Percentiles rank a stretch among this genome's conserved stretches.
phyloP scores from a whole-genome alignment of 495 filamentous ascomycete genomes.

The Pseudomonodictys pantanalensis region DNA sequence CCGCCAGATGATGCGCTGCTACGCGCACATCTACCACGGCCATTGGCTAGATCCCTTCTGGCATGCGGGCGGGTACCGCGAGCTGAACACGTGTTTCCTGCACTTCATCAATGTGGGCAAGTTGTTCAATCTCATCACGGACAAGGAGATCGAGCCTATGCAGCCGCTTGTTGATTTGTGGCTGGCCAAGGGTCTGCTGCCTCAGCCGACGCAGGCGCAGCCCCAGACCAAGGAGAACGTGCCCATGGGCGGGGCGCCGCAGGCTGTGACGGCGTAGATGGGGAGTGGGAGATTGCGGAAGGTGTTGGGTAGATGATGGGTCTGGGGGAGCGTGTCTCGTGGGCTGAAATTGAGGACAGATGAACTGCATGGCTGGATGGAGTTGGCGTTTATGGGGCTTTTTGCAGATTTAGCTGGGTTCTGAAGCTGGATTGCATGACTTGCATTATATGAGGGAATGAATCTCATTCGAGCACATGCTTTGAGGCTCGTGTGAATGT shows the following conservation, averaged over 20 bases:
- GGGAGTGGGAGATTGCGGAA: background rate
- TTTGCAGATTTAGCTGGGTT: too few species aligned
- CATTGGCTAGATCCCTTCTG: conserved; percentile 83
- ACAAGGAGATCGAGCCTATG: conserved; percentile 89
- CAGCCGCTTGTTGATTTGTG: conserved; percentile 87
- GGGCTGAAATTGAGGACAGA: too few species aligned
- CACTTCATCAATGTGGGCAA: conserved; percentile 89
- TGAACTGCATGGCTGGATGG: too few species aligned
- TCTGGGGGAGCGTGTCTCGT: too few species aligned
- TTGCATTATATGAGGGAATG: too few species aligned
- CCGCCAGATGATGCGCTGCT: conserved; percentile 96
- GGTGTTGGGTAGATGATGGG: background rate
- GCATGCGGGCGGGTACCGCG: conserved; percentile 81
- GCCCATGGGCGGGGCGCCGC: conserved; percentile 4
- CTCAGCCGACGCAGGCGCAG: conserved; percentile 34
- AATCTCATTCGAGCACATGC: too few species aligned
- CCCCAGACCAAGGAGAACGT: conserved; percentile 14
- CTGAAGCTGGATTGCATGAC: too few species aligned
- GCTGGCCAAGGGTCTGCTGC: conserved; percentile 78
- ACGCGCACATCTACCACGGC: conserved; percentile 77
- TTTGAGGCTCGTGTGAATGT: too few species aligned
- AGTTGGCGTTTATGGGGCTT: too few species aligned
- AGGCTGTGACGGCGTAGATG: conserved; percentile 1
- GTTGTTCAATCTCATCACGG: conserved; percentile 74
- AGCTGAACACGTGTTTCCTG: conserved; percentile 92